Conservation (phyloP, 805 yeast genomes). For the Starmerella sirachaensis region DNA sequence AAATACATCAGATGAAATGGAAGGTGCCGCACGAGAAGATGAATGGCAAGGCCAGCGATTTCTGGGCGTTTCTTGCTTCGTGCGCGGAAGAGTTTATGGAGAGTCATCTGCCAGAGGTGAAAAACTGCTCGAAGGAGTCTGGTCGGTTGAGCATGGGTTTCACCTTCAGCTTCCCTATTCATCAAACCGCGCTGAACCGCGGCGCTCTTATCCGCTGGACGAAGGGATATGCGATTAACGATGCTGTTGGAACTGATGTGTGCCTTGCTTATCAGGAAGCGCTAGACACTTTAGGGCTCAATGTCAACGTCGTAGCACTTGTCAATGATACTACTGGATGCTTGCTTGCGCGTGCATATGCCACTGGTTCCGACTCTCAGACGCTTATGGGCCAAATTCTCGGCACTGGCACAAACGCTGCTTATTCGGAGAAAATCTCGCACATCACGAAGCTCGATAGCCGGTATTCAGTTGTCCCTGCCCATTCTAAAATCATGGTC, state of each 20-base stretch:
- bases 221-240: conserved; percentile 80
- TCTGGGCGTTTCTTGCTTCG: conserved; percentile 64
- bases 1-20: conserved; percentile 60
- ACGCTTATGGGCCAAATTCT: conserved; percentile 83
- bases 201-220: conserved; percentile 93
- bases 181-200: conserved; percentile 64
- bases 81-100: conserved; percentile 57
- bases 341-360: conserved; percentile 73
- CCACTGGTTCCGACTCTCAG: conserved; percentile 53
- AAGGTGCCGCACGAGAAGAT: conserved; percentile 70
- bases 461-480: conserved; percentile 39
- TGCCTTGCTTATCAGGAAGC: conserved; percentile 60
- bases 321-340: conserved; percentile 97
- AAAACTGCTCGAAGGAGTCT: too few relatives aligned
- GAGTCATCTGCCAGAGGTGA: conserved; percentile 24
- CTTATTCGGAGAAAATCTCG: conserved; percentile 68
- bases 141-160: conserved; percentile 63
- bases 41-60: conserved; percentile 49
- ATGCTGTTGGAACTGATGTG: conserved; percentile 75
- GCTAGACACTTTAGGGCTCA: conserved; percentile 45
- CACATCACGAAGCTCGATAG: conserved; percentile 46
- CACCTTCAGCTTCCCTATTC: conserved; percentile 88
- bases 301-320: conserved; percentile 62
- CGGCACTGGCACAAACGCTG: conserved; percentile 98
- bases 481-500: conserved; percentile 47